Evolutionary conservation across 2,329 filamentous ascomycete species (phyloP).

Genomic region (Lachnellula occidentalis): DNA sequence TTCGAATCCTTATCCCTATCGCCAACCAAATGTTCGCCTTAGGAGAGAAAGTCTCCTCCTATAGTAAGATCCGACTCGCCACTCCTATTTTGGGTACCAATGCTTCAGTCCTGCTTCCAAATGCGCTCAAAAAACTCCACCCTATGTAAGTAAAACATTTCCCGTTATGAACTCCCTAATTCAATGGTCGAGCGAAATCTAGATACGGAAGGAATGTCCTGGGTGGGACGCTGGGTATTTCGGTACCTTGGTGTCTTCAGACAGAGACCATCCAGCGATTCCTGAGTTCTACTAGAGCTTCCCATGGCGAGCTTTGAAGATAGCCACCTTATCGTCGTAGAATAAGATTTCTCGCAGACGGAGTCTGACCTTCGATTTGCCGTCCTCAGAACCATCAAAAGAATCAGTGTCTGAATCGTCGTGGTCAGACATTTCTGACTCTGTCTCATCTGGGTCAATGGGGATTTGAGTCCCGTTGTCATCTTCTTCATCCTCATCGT

Average conservation of each 20-base stretch:
- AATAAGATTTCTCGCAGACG: slow-evolving; percentile 73
- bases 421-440: slow-evolving; percentile 35
- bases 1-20: background rate
- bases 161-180: background rate
- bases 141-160: slow-evolving; percentile 9
- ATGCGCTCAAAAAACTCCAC: slow-evolving; percentile 18
- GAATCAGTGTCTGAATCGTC: slow-evolving; percentile 47
- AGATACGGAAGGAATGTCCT: background rate
- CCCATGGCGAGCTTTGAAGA: slow-evolving; percentile 63
- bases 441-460: slow-evolving; percentile 33
- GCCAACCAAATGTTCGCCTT: background rate
- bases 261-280: background rate
- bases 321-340: slow-evolving; percentile 76
- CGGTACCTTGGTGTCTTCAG: background rate
- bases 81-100: slow-evolving; percentile 7
- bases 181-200: background rate
- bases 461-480: slow-evolving; percentile 31
- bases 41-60: slow-evolving; percentile 2
- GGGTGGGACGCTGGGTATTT: background rate
- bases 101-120: slow-evolving; percentile 9
- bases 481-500: slow-evolving; percentile 38
- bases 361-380: slow-evolving; percentile 41
- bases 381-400: slow-evolving; percentile 42
- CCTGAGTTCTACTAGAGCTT: slow-evolving; percentile 16
- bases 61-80: slow-evolving; percentile 1